Evolutionary conservation across 306 rosid species (phyloP).

Genomic region (Castanea mollissima): DNA sequence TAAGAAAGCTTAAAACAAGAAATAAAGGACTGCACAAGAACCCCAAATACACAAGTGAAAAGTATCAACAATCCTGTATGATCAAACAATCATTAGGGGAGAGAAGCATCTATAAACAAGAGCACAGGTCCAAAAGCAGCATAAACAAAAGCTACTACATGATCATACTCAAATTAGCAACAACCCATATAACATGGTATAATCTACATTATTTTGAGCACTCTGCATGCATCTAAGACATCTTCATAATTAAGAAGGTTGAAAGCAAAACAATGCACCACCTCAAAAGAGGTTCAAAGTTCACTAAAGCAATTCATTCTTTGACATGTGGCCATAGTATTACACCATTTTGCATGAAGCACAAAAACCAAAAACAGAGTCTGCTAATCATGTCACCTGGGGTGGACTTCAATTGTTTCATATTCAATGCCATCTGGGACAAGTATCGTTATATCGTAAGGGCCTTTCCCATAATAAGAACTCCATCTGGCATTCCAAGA

Average conservation of each 20-base stretch:
- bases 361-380: slow-evolving; percentile 11
- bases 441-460: slow-evolving; percentile 79
- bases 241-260: neutral
- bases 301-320: neutral
- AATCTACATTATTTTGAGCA: neutral
- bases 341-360: neutral
- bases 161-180: neutral
- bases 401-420: slow-evolving; percentile 70
- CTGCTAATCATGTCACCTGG: slow-evolving; percentile 53
- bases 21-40: too few species aligned
- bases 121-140: slow-evolving; percentile 2
- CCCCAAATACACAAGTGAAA: too few species aligned
- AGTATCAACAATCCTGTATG: too few species aligned
- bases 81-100: too few species aligned
- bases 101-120: neutral
- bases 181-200: neutral
- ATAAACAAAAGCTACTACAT: neutral
- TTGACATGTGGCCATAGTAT: neutral
- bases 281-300: neutral
- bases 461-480: slow-evolving; percentile 97
- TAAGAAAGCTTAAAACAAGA: too few species aligned
- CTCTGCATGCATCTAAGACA: too few species aligned
- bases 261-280: neutral
- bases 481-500: slow-evolving; percentile 96
- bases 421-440: slow-evolving; percentile 80